These are phyloP conservation scores for Carex parvula DNA, from an alignment of 176 grass and related monocot genomes.

Conservation along the genomic window DNA sequence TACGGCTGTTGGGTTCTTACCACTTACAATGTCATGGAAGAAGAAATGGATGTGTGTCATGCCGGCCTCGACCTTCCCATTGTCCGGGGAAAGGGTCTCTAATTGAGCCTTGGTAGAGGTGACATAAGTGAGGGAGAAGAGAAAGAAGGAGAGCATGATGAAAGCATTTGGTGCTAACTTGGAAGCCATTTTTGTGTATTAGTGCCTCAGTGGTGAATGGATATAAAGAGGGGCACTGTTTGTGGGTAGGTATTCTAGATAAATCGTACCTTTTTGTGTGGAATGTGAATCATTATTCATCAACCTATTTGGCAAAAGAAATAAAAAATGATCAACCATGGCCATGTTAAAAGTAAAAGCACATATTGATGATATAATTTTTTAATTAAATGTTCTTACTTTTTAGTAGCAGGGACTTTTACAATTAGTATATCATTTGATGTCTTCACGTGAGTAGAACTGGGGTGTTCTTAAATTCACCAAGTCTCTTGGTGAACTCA, in stretches of 20 bases:
- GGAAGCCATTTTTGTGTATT: conserved; percentile 27
- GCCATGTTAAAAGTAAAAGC: not conserved
- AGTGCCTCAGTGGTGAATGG: not conserved
- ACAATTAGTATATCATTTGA: not conserved
- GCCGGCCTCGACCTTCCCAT: conserved; percentile 10
- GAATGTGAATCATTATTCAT: not conserved
- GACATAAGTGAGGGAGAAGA: conserved; percentile 2
- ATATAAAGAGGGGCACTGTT: not conserved
- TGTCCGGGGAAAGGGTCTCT: not conserved
- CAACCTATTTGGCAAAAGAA: not conserved
- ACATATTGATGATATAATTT: not conserved
- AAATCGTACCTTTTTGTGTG: not conserved
- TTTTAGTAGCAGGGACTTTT: not conserved
- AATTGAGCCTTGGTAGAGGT: conserved; percentile 9
- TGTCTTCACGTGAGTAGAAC: no score
- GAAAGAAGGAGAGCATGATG: not conserved
- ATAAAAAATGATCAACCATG: not conserved
- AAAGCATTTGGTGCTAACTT: not conserved
- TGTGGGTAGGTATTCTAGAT: not conserved
- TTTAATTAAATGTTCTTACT: not conserved
- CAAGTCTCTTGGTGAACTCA: rapidly evolving
- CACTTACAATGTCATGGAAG: conserved; percentile 78
- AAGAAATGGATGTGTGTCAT: conserved; percentile 70
- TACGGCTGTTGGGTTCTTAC: conserved; percentile 42
- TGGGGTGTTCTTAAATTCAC: no score